Conservation (phyloP, 495 filamentous ascomycete genomes). For the Xylaria intraflava region DNA sequence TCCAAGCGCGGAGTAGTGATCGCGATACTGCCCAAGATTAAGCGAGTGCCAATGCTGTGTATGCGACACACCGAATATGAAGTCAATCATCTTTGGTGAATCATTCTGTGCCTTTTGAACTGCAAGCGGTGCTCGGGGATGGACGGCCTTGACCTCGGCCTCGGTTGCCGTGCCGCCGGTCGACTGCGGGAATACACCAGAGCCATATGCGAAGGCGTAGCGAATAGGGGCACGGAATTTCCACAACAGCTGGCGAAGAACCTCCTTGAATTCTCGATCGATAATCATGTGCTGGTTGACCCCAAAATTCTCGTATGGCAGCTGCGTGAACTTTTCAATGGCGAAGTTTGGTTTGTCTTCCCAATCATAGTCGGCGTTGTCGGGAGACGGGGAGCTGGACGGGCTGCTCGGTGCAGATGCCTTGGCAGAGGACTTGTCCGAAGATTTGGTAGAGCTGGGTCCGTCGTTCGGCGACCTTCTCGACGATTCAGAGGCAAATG, state of each 20-base stretch:
- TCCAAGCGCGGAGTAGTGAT: constrained; percentile 88
- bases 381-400: constrained; percentile 10
- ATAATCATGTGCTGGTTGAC: constrained; percentile 93
- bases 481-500: constrained; percentile 16
- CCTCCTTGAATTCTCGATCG: constrained; percentile 89
- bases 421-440: constrained; percentile 24
- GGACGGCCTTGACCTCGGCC: constrained; percentile 52
- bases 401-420: not conserved
- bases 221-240: constrained; percentile 87
- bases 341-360: constrained; percentile 70
- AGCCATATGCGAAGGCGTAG: constrained; percentile 96
- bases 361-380: constrained; percentile 48
- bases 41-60: constrained; percentile 95
- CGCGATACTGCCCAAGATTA: constrained; percentile 78
- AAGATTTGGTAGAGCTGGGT: constrained; percentile 18
- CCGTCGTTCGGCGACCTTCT: constrained; percentile 12
- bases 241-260: constrained; percentile 80
- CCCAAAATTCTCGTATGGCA: constrained; percentile 83
- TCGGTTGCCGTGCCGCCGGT: constrained; percentile 43
- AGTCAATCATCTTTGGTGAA: constrained; percentile 93
- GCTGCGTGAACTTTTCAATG: constrained; percentile 75
- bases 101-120: constrained; percentile 77
- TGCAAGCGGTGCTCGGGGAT: constrained; percentile 69
- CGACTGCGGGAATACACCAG: constrained; percentile 87
- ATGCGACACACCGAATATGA: constrained; percentile 93